These are phyloP conservation scores for Acanthamoeba lugdunensis DNA, from an alignment of 208 protist species.

Conservation along the genomic window DNA sequence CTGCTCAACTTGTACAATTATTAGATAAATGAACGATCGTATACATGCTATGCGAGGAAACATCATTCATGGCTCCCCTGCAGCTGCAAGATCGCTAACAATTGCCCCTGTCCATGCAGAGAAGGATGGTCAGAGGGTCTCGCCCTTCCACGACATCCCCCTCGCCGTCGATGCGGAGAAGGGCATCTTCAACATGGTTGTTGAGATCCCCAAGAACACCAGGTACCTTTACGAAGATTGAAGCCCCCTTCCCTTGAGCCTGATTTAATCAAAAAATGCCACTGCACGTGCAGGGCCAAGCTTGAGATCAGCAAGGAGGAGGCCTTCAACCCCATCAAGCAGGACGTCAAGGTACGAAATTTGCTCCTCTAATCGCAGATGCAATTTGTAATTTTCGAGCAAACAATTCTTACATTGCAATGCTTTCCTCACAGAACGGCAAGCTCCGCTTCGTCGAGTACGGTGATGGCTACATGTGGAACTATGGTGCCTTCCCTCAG, in stretches of 20 bases:
- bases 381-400: not conserved
- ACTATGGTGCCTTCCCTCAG: constrained; percentile 87
- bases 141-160: constrained; percentile 88
- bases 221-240: not conserved
- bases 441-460: constrained; percentile 86
- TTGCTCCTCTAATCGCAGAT: not conserved
- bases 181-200: constrained; percentile 83
- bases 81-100: too few species aligned
- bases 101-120: not conserved
- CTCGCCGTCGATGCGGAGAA: constrained; percentile 71
- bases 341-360: constrained; percentile 82
- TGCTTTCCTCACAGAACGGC: constrained; percentile 74
- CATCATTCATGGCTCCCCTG: too few species aligned
- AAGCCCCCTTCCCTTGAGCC: not conserved
- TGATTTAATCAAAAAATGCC: not conserved
- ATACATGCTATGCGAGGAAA: too few species aligned
- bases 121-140: constrained; percentile 78
- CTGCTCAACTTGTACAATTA: not conserved
- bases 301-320: constrained; percentile 85
- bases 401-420: not conserved
- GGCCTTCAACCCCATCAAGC: constrained; percentile 86
- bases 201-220: constrained; percentile 86
- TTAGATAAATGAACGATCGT: too few species aligned
- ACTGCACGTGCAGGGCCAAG: constrained; percentile 65
- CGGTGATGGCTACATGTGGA: constrained; percentile 88